Conservation (phyloP, 192 early-diverging fungal species). For the Coemansia sp. region DNA sequence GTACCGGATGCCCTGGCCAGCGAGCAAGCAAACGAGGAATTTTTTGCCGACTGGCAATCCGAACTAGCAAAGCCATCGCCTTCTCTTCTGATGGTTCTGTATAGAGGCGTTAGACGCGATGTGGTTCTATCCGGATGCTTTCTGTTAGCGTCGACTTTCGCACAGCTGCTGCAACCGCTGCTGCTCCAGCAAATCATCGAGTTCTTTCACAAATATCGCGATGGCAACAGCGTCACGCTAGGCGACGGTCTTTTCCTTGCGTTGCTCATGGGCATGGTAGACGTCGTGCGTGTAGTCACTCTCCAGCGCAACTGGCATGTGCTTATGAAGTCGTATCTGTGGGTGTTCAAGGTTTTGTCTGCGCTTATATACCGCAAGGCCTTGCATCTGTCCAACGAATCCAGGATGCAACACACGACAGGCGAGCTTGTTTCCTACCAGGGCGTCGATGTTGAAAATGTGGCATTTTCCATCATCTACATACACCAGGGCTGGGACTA, state of each 20-base stretch:
- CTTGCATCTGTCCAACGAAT: slow-evolving; percentile 18
- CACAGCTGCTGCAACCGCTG: slow-evolving; percentile 29
- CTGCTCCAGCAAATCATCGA: slow-evolving; percentile 20
- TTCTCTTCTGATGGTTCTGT: slow-evolving; percentile 10
- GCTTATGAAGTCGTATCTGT: slow-evolving; percentile 75
- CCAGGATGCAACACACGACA: slow-evolving; percentile 72
- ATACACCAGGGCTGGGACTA: slow-evolving; percentile 41
- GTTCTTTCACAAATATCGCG: slow-evolving; percentile 20
- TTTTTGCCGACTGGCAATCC: slow-evolving; percentile 19
- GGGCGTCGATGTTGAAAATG: slow-evolving; percentile 56
- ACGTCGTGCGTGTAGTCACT: neutral
- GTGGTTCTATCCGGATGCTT: slow-evolving; percentile 13
- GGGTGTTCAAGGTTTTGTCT: slow-evolving; percentile 51
- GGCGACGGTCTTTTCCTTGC: slow-evolving; percentile 28
- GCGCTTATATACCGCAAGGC: slow-evolving; percentile 19
- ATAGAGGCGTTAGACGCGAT: slow-evolving; percentile 7
- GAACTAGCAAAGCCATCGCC: slow-evolving; percentile 16
- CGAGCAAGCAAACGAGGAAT: slow-evolving; percentile 7
- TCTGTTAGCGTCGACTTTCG: slow-evolving; percentile 11
- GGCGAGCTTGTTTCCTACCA: slow-evolving; percentile 70
- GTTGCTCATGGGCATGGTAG: slow-evolving; percentile 17
- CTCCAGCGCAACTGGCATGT: slow-evolving; percentile 62
- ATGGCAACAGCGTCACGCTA: slow-evolving; percentile 6
- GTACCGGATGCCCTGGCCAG: slow-evolving; percentile 13
- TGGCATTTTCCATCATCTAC: slow-evolving; percentile 19